Evolutionary conservation across 2,329 filamentous ascomycete species (phyloP), one percentile per base, ranked within the genome.

Genomic region (Podosphaera xanthii): DNA sequence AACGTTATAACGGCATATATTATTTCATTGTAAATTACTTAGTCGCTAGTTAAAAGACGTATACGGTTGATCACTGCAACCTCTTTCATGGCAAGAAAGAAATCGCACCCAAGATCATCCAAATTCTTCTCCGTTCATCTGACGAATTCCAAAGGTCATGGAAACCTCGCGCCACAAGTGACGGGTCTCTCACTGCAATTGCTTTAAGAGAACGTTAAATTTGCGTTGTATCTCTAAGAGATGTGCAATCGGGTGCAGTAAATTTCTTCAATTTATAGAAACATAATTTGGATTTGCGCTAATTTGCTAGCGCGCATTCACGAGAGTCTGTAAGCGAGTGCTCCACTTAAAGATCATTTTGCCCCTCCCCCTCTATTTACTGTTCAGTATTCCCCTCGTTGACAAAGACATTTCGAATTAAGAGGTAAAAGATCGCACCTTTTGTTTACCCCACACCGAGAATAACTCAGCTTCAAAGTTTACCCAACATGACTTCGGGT

Each of bases 41-140:
- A 40, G 10, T 10, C 10, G 36, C 5, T 12, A 44, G 1, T 12
- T 0, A 3, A 44, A 12, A 8, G 30, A 60, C 50, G 65, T 68
- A 64, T 69, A 60, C 61, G 64, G 64, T 62, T 62, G 66, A 68
- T 68, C 67, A 66, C 65, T 69, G 67, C 65, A 65, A 64, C 64
- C 62, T 62, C 63, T 58, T 62, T 62, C 64, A 69, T 65, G 42
- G 62, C 44, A 59, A 34, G 62, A 62, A 62, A 57, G 60, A 62
- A 59, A 67, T 64, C 65, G 64, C 65, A 69, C 67, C 67, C 67
- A 69, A 65, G 66, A 68, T 64, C 62, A 60, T 64, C 60, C 63
- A 60, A 61, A 53, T 64, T 64, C 46, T 60, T 68, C 65, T 67
- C 64, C 67, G 62, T 65, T 65, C 66, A 67, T 53, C 66, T 65